Base-by-base conservation (phyloP, 2,329 filamentous ascomycete genomes). In the Sordariomycetes sp. region DNA sequence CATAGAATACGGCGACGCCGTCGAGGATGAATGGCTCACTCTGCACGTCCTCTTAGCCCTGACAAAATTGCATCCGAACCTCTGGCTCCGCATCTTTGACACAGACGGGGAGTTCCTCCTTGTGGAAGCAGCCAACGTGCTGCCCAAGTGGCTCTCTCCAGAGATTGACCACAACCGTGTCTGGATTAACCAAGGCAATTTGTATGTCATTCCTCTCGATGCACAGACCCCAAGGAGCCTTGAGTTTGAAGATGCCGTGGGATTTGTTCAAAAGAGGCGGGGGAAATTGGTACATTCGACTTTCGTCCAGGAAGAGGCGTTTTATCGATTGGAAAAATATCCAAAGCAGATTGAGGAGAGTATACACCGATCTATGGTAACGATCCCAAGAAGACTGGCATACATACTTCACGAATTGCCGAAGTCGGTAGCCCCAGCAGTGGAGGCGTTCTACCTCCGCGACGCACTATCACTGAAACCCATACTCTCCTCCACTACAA, bases 1-100 rank as follows among this genome's bases (percentile, higher is more conserved):
- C 33, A 92, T 86, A 1, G 84, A 90, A 53, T 96, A 87, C 49
- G 88, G 90, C 8, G 93, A 98, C 57, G 92, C 87, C 0, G 79
- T 96, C 4, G 90, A 94, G 50, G 92, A 98, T 48, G 93, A 98
- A 63, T 98, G 92, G 93, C 72, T 96, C 6, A 80, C 96, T 39
- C 88, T 96, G 15, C 94, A 88, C 59, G 63, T 96, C 5, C 66
- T 98, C 20, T 77, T 84, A 29, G 82, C 94, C 58, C 62, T 96
- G 46, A 88, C 81, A 46, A 82, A 70, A 45, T 68, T 72, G 24
- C 84, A 84, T 47, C 65, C 75, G 5, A 69, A 82, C 39, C 66
- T 87, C 7, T 98, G 90, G 88, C 73, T 87, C 30, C 79, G 84
- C 32, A 71, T 94, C 4, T 79, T 75, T 39, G 92, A 98, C 54